A percentile compares a stretch with the other conserved stretches of the same genome.
Evolutionary conservation across 2,329 filamentous ascomycete genomes (phyloP).

Genomic region (Paramyrothecium roridum): DNA sequence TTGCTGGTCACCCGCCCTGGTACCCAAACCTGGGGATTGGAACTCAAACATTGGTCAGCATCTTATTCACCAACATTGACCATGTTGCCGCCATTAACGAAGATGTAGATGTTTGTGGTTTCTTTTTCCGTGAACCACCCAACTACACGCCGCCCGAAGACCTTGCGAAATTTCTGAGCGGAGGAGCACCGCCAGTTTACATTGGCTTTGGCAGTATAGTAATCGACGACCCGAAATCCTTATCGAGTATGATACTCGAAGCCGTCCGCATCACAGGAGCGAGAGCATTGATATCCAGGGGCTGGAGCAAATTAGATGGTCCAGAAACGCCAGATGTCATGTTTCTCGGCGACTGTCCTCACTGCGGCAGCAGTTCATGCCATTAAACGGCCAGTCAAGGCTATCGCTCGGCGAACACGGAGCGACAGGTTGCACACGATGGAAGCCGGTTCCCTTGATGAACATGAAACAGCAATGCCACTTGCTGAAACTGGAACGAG

Average conservation of each 20-base stretch:
- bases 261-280: slow-evolving; percentile 61
- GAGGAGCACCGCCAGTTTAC: slow-evolving; percentile 60
- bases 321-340: slow-evolving; percentile 58
- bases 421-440: too few relatives aligned
- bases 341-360: slow-evolving; percentile 68
- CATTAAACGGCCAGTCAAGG: too few relatives aligned
- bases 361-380: slow-evolving; percentile 22
- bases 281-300: slow-evolving; percentile 66
- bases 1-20: slow-evolving; percentile 69
- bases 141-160: slow-evolving; percentile 54
- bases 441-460: too few relatives aligned
- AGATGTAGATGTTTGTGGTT: slow-evolving; percentile 51
- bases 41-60: slow-evolving; percentile 44
- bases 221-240: slow-evolving; percentile 62
- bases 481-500: too few relatives aligned
- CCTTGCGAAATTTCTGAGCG: slow-evolving; percentile 51
- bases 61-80: too few relatives aligned
- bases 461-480: too few relatives aligned
- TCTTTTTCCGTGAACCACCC: slow-evolving; percentile 58
- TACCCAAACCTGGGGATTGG: slow-evolving; percentile 67
- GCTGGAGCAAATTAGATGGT: slow-evolving; percentile 67
- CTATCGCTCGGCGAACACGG: too few relatives aligned
- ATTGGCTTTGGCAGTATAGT: slow-evolving; percentile 74
- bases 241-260: slow-evolving; percentile 65
- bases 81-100: too few relatives aligned